A percentile compares a stretch with the other conserved stretches of the same genome.
phyloP scores from a whole-genome alignment of 495 filamentous ascomycete genomes.

The Baudoinia panamericana region DNA sequence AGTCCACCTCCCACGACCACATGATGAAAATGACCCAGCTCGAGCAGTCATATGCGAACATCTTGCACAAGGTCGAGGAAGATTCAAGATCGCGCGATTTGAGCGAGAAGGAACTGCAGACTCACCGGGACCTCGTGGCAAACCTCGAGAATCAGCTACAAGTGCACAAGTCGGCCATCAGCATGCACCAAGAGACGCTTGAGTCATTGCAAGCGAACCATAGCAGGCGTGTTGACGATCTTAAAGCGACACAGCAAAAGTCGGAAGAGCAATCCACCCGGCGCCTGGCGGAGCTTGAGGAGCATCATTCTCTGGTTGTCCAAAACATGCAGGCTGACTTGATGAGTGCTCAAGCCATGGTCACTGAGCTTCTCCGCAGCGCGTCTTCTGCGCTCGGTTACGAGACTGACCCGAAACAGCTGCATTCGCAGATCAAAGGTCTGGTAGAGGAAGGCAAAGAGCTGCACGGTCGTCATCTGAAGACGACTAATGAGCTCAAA shows the following conservation, averaged over 20 bases:
- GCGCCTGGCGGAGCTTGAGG: slow-evolving; percentile 21
- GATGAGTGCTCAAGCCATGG: slow-evolving; percentile 52
- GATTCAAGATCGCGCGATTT: slow-evolving; percentile 33
- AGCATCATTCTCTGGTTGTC: slow-evolving; percentile 45
- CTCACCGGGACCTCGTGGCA: slow-evolving; percentile 32
- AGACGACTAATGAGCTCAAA: slow-evolving; percentile 26
- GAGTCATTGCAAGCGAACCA: slow-evolving; percentile 43
- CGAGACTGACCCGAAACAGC: slow-evolving; percentile 33
- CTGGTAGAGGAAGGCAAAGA: slow-evolving; percentile 27
- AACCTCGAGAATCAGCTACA: slow-evolving; percentile 35
- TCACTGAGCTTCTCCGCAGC: slow-evolving; percentile 45
- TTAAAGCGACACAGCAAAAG: slow-evolving; percentile 32
- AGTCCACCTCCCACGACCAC: slow-evolving; percentile 37
- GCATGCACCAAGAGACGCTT: slow-evolving; percentile 41
- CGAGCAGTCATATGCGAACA: slow-evolving; percentile 33
- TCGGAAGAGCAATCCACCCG: slow-evolving; percentile 37
- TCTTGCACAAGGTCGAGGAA: slow-evolving; percentile 37
- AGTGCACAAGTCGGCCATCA: slow-evolving; percentile 42
- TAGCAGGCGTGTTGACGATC: slow-evolving; percentile 37
- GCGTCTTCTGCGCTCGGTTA: slow-evolving; percentile 40
- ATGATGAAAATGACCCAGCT: slow-evolving; percentile 33
- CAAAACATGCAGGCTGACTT: slow-evolving; percentile 54
- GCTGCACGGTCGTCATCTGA: slow-evolving; percentile 26
- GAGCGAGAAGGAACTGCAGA: slow-evolving; percentile 31
- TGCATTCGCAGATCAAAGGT: slow-evolving; percentile 38